Evolutionary conservation across 2,329 filamentous ascomycete genomes (phyloP), one percentile per base, ranked within the genome.

Genomic region (Domatiomyces globalis): DNA sequence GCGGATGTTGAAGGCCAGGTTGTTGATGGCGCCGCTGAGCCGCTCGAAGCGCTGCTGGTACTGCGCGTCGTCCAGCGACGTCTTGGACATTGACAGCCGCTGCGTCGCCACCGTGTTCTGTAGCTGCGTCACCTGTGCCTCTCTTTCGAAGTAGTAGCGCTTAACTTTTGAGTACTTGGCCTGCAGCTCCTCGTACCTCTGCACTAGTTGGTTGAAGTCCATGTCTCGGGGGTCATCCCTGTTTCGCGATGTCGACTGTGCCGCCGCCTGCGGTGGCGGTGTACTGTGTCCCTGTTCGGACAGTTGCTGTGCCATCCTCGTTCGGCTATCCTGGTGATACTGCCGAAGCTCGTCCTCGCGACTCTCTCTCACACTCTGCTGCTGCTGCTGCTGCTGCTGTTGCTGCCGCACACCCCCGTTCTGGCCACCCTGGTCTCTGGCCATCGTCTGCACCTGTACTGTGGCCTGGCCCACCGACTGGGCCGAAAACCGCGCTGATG

Each of bases 81-180:
- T 96, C 54, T 89, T 85, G 19, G 90, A 96, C 65, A 94, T 85
- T 2, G 92, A 92, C 67, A 98, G 83, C 53, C 90, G 84, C 69
- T 96, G 92, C 67, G 95, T 92, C 52, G 92, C 92, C 49, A 98
- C 79, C n/a, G 88, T 92, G 66, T 98, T 96, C 66, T 98, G 92
- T 17, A 98, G 76, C 62, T 92, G 85, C 66, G 95, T 90, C 20
- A 96, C 85, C 67, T 95, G 89, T 17, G 81, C 77, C 58, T 83
- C 85, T 61, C 94, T 84, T 58, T 96, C 92, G 66, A 96, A 96
- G 66, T 95, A 98, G 62, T 95, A 85, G 51, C 88, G 83, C 73
- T 98, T 98, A 52, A 98, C 90, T 65, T 95, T 95, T 67, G 94
- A 94, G 67, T 98, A 98, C 71, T 98, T 98, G 59, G 80, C 81